Percentiles rank a stretch among this genome's conserved stretches.
phyloP scores from a whole-genome alignment of 768 basidiomycete species.

The Serendipita sp. region DNA sequence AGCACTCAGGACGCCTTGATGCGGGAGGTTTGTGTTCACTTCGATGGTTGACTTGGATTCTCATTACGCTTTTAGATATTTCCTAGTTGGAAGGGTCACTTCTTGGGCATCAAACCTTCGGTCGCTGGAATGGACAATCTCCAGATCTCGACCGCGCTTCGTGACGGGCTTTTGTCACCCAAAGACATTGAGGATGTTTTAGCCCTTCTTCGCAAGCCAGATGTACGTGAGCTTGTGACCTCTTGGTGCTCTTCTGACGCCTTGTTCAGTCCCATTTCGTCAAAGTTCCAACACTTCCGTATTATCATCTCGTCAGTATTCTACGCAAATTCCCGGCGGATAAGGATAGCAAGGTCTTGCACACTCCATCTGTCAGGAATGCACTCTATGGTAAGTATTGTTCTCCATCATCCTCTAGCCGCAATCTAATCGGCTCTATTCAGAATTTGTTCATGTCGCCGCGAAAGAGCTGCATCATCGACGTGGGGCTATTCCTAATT shows the following conservation, averaged over 20 bases:
- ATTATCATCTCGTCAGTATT: conserved; percentile 58
- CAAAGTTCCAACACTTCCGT: conserved; percentile 69
- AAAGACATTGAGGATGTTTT: conserved; percentile 47
- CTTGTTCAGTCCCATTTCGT: conserved; percentile 57
- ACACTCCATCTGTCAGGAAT: not conserved
- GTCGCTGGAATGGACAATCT: conserved; percentile 45
- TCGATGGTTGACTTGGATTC: not conserved
- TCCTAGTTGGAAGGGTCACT: conserved; percentile 63
- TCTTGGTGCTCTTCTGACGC: not conserved
- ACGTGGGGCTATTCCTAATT: not conserved
- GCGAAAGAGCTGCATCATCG: not conserved
- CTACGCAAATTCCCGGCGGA: conserved; percentile 66
- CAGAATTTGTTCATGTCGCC: not conserved
- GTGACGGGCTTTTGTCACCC: conserved; percentile 49
- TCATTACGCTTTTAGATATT: conserved; percentile 36
- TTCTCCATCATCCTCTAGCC: not conserved
- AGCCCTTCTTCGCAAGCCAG: conserved; percentile 58
- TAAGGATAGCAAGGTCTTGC: conserved; percentile 31
- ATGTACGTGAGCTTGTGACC: conserved; percentile 32
- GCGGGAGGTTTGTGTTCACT: conserved; percentile 39
- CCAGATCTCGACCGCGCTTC: conserved; percentile 40
- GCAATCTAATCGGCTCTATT: not conserved
- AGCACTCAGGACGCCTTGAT: conserved; percentile 70
- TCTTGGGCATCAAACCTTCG: conserved; percentile 51
- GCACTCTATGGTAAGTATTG: not conserved